phyloP scores from a whole-genome alignment of 2,329 filamentous ascomycete genomes.

The Nemania sp. region DNA sequence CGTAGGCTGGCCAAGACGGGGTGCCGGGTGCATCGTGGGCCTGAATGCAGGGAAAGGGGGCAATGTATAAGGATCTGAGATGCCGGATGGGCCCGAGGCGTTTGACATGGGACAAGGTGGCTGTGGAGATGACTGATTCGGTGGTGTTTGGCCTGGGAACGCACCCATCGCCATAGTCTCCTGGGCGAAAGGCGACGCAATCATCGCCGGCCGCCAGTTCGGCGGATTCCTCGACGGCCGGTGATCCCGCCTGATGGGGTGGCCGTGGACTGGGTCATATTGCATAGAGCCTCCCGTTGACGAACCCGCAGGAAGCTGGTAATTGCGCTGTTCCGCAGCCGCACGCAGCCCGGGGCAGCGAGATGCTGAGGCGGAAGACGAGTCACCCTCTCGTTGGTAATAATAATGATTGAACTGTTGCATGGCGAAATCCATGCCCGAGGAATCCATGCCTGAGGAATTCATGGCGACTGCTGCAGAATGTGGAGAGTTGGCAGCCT shows the following conservation, averaged over 20 bases:
- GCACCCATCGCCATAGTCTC: conserved; percentile 2
- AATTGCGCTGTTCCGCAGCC: conserved; percentile 34
- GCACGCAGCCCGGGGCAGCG: conserved; percentile 39
- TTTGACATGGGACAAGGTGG: conserved; percentile 2
- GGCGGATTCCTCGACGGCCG: conserved; percentile 24
- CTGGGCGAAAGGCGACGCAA: conserved; percentile 6
- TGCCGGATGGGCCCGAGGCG: neutral
- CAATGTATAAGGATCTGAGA: neutral
- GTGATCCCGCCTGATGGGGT: neutral
- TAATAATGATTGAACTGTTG: conserved; percentile 28
- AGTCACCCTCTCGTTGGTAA: neutral
- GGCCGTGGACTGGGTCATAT: conserved; percentile 35
- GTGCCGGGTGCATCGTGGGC: conserved; percentile 22
- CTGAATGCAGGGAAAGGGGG: neutral
- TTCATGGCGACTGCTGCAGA: neutral
- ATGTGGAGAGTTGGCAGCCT: conserved; percentile 13
- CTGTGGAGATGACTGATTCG: conserved; percentile 6
- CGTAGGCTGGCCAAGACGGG: conserved; percentile 6
- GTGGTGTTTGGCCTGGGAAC: neutral
- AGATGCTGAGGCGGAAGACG: conserved; percentile 31
- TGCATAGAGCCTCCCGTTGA: conserved; percentile 27
- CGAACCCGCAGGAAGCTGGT: conserved; percentile 27
- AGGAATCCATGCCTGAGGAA: conserved; percentile 32
- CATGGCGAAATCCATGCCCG: conserved; percentile 40
- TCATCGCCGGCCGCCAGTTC: conserved; percentile 20